A percentile compares a stretch with the other conserved stretches of the same genome.
These are phyloP conservation scores for Triticum urartu DNA, from an alignment of 176 grass and related monocot genomes.

Conservation along the genomic window DNA sequence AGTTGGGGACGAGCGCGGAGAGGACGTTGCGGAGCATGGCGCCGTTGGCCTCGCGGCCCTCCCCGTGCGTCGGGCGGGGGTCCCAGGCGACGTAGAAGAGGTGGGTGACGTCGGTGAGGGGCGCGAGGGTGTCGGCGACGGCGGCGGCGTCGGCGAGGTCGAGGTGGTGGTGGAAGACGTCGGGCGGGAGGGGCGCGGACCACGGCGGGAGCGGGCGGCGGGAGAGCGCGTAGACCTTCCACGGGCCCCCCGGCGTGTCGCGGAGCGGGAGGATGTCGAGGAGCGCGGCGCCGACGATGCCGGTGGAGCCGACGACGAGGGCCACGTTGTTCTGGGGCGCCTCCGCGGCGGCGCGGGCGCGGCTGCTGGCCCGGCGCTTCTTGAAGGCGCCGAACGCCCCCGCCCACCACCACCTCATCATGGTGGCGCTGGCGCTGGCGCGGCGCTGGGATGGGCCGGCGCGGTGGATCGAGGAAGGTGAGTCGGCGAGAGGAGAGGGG, in stretches of 20 bases:
- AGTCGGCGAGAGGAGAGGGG: neutral
- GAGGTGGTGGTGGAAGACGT: no score
- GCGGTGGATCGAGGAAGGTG: neutral
- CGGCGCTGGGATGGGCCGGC: no score
- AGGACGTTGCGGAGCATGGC: no score
- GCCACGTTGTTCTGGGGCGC: conserved; percentile 35
- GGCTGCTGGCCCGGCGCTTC: conserved; percentile 43
- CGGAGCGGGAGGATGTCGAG: conserved; percentile 65
- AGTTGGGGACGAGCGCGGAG: no score
- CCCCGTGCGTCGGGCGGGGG: no score
- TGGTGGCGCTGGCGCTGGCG: neutral
- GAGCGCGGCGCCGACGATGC: conserved; percentile 63
- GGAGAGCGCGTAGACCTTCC: conserved; percentile 83
- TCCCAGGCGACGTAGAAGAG: no score
- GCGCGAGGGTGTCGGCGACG: no score
- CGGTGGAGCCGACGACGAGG: conserved; percentile 61
- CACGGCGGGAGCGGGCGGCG: conserved; percentile 46
- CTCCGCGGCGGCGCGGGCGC: neutral
- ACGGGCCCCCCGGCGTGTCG: conserved; percentile 54
- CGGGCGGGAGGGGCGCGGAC: no score
- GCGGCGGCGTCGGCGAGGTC: no score
- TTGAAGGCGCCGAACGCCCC: conserved; percentile 64
- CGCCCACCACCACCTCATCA: conserved; percentile 89
- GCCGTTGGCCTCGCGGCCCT: no score
- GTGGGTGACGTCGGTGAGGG: no score